phyloP scores from a whole-genome alignment of 2,329 filamentous ascomycete species.

The Huntiella savannae region DNA sequence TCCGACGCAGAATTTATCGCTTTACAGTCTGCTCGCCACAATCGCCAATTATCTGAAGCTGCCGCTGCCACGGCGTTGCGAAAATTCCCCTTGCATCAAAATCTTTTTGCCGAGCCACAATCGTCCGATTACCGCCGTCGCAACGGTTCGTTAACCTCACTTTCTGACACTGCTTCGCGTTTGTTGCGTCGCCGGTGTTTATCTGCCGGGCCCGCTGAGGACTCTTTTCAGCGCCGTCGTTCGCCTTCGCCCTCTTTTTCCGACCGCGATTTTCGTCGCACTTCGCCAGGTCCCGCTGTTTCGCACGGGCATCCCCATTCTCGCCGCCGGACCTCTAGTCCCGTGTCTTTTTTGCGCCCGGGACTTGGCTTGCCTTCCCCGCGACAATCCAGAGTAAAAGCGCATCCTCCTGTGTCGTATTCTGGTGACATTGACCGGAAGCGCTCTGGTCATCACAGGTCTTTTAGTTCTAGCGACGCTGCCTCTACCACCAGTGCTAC shows the following conservation, averaged over 20 bases:
- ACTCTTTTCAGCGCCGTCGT: conserved; percentile 14
- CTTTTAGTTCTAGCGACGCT: no score
- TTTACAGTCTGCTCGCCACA: conserved; percentile 22
- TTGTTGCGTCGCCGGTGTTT: neutral
- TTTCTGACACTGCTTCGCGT: conserved; percentile 21
- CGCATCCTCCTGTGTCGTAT: no score
- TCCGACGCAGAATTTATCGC: no score
- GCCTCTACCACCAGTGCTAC: no score
- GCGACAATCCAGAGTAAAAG: neutral
- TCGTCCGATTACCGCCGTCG: conserved; percentile 58
- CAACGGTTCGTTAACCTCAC: conserved; percentile 51
- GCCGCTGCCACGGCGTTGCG: conserved; percentile 74
- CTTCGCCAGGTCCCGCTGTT: no score
- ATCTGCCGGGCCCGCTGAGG: neutral
- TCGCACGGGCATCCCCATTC: conserved; percentile 9
- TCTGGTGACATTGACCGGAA: no score
- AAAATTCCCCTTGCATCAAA: conserved; percentile 59
- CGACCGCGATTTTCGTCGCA: no score
- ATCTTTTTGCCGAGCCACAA: conserved; percentile 61
- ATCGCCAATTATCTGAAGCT: conserved; percentile 55
- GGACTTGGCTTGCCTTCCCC: neutral
- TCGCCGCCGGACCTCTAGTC: conserved; percentile 14
- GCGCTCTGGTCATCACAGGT: no score
- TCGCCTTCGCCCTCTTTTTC: conserved; percentile 11
- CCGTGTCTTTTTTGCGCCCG: neutral